Evolutionary conservation across 495 filamentous ascomycete genomes (phyloP).

Genomic region (Penicillium longicatenatum): DNA sequence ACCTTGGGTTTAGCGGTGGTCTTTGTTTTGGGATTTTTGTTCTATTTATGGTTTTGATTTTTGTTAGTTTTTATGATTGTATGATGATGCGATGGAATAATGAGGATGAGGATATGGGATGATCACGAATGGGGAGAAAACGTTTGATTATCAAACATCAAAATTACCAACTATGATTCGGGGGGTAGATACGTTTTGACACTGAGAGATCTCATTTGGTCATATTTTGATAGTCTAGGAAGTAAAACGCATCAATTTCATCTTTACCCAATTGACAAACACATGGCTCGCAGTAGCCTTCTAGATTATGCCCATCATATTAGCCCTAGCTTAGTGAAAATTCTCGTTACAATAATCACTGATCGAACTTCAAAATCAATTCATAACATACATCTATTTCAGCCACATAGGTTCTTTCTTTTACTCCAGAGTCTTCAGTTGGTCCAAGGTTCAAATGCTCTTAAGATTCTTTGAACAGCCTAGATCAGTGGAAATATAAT

Average conservation of each 20-base stretch:
- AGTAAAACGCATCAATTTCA: background rate
- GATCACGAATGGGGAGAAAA: background rate
- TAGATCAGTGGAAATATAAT: background rate
- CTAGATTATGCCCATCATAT: too few species aligned
- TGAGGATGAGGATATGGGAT: background rate
- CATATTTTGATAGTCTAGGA: background rate
- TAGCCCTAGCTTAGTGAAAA: too few species aligned
- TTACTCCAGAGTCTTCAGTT: too few species aligned
- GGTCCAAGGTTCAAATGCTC: background rate
- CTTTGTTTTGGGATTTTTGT: background rate
- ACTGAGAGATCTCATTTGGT: too few species aligned
- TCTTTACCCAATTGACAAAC: too few species aligned
- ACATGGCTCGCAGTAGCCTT: too few species aligned
- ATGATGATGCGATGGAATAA: background rate
- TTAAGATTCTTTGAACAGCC: background rate
- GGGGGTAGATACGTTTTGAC: too few species aligned
- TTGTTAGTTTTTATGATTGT: background rate
- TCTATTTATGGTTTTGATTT: background rate
- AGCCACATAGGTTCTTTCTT: too few species aligned
- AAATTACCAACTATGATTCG: too few species aligned
- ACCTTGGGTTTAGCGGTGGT: background rate
- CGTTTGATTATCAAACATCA: background rate
- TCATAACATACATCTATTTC: too few species aligned
- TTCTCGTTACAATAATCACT: too few species aligned
- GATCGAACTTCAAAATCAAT: too few species aligned